Evolutionary conservation across 768 basidiomycete genomes (phyloP), one percentile per base, ranked within the genome.

Genomic region (Serendipita sp.): DNA sequence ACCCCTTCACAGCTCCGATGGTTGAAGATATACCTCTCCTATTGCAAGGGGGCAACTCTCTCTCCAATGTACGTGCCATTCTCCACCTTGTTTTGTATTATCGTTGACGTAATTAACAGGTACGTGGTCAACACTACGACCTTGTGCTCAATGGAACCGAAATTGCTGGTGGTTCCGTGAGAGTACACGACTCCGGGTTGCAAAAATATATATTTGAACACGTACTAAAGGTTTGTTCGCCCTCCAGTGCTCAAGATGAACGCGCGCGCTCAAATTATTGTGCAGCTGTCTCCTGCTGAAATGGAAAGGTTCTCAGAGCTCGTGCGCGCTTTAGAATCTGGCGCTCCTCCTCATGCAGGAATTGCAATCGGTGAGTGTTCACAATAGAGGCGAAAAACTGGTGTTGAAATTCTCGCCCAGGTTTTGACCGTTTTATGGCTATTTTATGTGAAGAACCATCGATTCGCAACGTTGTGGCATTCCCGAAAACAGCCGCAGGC

Each of bases 1-100:
- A 97, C 73, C 94, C 94, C 2, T 97, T 97, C 74, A 97, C 94
- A 11, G 93, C 94, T 6, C 94, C 94, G 23, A 88, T 94, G 84
- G 87, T 79, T 79, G 82, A 95, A 73, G 94, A 97, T 73, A 78
- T 95, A 29, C 78, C 83, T 52, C 80, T 82, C 43, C 77, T 97
- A 75, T 86, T 87, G 70, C 76, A 75, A 45, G 91, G 89, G 43
- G 77, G 83, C 68, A 75, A 6, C 3, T 18, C n/a, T 34, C 55
- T 86, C 53, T 82, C 83, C 62, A 72, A 74, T 69, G 79, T 79
- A 40, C 65, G 72, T 69, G 18, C 31, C 64, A 45, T 15, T 36
- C 31, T 44, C 48, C 16, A 53, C 64, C 43, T 36, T 29, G 45
- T 63, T 31, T 63, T 6, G 43, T 13, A 33, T 33, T 2, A 31